phyloP scores from a whole-genome alignment of 163 green algal species.

The Scenedesmus sp. region DNA sequence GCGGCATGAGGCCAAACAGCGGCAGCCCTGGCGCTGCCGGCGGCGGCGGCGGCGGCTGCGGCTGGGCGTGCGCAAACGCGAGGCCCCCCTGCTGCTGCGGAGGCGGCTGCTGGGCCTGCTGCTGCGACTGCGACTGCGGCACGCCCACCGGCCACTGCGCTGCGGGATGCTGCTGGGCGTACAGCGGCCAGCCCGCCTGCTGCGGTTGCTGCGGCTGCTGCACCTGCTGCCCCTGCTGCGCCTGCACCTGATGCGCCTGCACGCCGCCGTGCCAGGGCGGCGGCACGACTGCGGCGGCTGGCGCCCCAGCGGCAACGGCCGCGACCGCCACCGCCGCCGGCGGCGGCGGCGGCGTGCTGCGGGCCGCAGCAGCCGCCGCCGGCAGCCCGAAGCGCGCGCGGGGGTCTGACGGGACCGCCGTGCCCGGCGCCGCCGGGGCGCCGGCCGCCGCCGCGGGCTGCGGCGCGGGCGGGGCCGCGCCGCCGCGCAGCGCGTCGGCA shows the following conservation, averaged over 20 bases:
- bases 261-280: background rate
- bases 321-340: background rate
- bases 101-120: background rate
- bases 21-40: background rate
- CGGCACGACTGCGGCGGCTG: background rate
- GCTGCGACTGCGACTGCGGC: constrained; percentile 6
- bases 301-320: background rate
- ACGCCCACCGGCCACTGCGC: too few species aligned
- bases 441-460: too few species aligned
- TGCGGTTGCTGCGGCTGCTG: constrained; percentile 22
- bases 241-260: too few species aligned
- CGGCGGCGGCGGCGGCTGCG: constrained; percentile 1
- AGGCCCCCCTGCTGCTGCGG: background rate
- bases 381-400: too few species aligned
- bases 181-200: background rate
- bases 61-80: background rate
- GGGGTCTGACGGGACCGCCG: too few species aligned
- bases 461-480: too few species aligned
- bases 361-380: too few species aligned
- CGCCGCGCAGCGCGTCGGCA: too few species aligned
- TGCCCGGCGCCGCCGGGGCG: too few species aligned
- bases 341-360: too few species aligned
- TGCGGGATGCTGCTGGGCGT: background rate
- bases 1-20: constrained; percentile 10
- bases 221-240: background rate